phyloP scores from a whole-genome alignment of 176 grass and related monocot genomes.

The Puya raimondii region DNA sequence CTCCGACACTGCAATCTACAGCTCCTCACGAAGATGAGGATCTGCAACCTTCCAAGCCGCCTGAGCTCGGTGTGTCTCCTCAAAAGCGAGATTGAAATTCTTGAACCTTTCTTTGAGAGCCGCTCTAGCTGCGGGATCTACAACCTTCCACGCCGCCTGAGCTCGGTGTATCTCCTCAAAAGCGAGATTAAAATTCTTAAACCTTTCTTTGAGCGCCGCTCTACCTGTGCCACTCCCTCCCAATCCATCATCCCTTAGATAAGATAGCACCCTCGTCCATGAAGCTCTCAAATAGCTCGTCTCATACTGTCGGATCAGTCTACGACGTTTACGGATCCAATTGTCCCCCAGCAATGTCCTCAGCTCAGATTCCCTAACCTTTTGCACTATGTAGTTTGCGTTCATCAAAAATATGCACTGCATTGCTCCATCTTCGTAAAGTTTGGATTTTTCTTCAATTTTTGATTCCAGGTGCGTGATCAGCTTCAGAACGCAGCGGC shows the following conservation, averaged over 20 bases:
- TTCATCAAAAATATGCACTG: conserved; percentile 97
- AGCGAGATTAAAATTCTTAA: conserved; percentile 80
- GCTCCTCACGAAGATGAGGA: conserved; percentile 69
- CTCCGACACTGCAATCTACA: conserved; percentile 78
- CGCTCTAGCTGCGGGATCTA: no score
- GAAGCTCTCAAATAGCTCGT: conserved; percentile 76
- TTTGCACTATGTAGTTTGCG: conserved; percentile 73
- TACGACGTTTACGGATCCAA: conserved; percentile 65
- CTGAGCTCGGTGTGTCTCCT: no score
- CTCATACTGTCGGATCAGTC: conserved; percentile 75
- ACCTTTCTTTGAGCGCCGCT: conserved; percentile 75
- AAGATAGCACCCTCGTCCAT: conserved; percentile 71
- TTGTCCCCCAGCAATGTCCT: conserved; percentile 76
- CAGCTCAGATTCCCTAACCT: conserved; percentile 84
- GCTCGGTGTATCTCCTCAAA: conserved; percentile 80
- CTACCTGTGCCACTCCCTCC: conserved; percentile 39
- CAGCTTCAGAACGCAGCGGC: conserved; percentile 49
- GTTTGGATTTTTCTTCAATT: conserved; percentile 65
- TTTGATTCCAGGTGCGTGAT: conserved; percentile 66
- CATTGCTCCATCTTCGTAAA: conserved; percentile 73
- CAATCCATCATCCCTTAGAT: conserved; percentile 72
- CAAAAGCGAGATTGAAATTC: no score
- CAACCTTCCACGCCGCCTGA: conserved; percentile 73
- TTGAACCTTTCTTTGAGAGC: no score
- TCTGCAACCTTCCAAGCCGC: no score